Evolutionary conservation across 2,329 filamentous ascomycete species (phyloP), one percentile per base, ranked within the genome.

Genomic region (Hypoxylon sp.): DNA sequence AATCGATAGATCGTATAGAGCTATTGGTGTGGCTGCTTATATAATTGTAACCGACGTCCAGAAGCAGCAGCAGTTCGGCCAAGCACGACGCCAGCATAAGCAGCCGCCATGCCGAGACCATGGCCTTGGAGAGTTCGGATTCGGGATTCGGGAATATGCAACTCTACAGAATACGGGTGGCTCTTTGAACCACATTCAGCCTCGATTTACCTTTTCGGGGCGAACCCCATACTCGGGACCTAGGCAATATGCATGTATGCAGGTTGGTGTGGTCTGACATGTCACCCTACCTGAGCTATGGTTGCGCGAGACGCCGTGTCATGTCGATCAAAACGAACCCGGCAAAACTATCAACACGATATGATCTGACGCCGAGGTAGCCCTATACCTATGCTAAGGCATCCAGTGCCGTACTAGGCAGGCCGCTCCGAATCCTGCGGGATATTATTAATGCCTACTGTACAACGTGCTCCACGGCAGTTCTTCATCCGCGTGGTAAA

Each of bases 331-430:
- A 22, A 22, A 22, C 50, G 48, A 51, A 54, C 39, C 66, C 47
- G 50, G 50, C 31, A 57, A 35, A 57, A 35, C 47, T 63, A 33
- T 46, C 47, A 29, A 56, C 42, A 70, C 64, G 68, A 63, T 68
- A 44, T 68, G 62, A 70, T 68, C 62, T 70, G 52, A 70, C 59
- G 57, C 50, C 47, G 37, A 64, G 52, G 26, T 63, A 59, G 50
- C 46, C 56, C 57, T 67, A 67, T 66, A n/a, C n/a, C n/a, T n/a
- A 44, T 31, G n/a, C 33, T 10, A 29, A 52, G 33, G 24, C 39
- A 37, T 48, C 46, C n/a, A n/a, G n/a, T 48, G 14, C 44, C 44
- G 31, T 35, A 37, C 19, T 48, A 63, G 39, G 56, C 11, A 51
- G 39, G 58, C 53, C 58, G 39, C 58, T 44, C 31, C 48, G 48